Percentiles rank a stretch among this genome's conserved stretches.
phyloP scores from a whole-genome alignment of 441 rosid species.

The Mallotus repandus region DNA sequence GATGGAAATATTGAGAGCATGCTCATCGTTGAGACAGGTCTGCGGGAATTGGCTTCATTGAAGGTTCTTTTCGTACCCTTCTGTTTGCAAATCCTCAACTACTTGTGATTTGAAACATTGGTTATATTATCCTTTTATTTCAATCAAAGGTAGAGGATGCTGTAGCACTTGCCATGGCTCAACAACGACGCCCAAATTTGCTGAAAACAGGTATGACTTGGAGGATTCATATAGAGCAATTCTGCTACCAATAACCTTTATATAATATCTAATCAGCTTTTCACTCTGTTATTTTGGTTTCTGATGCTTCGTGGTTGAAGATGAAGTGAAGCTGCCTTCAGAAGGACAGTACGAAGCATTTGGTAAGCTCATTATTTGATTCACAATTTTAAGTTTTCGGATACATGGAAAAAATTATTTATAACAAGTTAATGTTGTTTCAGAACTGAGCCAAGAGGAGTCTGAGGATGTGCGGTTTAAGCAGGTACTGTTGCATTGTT shows the following conservation, averaged over 20 bases:
- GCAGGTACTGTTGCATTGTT: slow-evolving; percentile 46
- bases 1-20: slow-evolving; percentile 78
- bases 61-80: slow-evolving; percentile 51
- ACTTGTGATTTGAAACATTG: not conserved
- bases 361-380: slow-evolving; percentile 46
- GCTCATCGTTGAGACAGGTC: slow-evolving; percentile 86
- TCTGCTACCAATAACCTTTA: too few relatives aligned
- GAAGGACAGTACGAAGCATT: slow-evolving; percentile 82
- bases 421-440: slow-evolving; percentile 21
- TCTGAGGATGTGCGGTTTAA: slow-evolving; percentile 85
- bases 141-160: slow-evolving; percentile 73
- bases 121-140: not conserved
- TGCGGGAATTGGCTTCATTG: slow-evolving; percentile 71
- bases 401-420: not conserved
- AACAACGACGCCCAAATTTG: slow-evolving; percentile 41
- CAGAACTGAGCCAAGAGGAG: slow-evolving; percentile 85
- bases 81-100: not conserved
- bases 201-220: slow-evolving; percentile 40
- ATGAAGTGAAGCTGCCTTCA: slow-evolving; percentile 63
- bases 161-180: slow-evolving; percentile 75
- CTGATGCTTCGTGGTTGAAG: slow-evolving; percentile 32
- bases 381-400: not conserved
- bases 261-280: too few relatives aligned
- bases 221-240: not conserved
- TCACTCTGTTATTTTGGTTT: not conserved